Evolutionary conservation across 2,329 filamentous ascomycete species (phyloP), one percentile per base, ranked within the genome.

Genomic region (Pseudonectria foliicola): DNA sequence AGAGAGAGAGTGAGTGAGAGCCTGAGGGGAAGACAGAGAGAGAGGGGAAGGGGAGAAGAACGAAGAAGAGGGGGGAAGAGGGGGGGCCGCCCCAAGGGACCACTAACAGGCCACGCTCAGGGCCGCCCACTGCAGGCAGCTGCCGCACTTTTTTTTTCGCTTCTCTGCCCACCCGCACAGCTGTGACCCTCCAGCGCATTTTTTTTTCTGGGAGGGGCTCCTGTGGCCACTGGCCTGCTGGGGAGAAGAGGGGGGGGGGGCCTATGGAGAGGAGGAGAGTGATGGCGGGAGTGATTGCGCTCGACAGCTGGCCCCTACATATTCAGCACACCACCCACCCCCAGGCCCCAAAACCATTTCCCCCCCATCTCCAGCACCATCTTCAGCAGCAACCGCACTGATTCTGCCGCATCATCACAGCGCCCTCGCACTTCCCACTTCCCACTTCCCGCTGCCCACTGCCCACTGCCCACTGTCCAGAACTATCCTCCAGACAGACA

Each of bases 271-370:
- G n/a, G n/a, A n/a, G n/a, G n/a, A n/a, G n/a, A n/a, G n/a, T n/a
- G n/a, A n/a, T n/a, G n/a, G n/a, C n/a, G 32, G 24, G 32, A 25
- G 50, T 60, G 57, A 60, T 60, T 60, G 55, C 46, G 52, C 53
- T 30, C 47, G 34, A 30, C 42, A 39, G 44, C 44, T 39, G 39
- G 37, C 47, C 53, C 48, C 51, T 60, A 60, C 57, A 57, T 60
- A 60, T 55, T 55, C 44, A 46, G 54, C 48, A 42, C 55, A 56
- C 47, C 57, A 39, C 55, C 57, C 57, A 53, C 57, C 44, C 51
- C 52, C 44, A 40, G 46, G 52, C 53, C 52, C 53, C 44, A 38
- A 48, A 43, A 37, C 52, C 31, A 38, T 45, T 52, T 53, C 35
- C 44, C 50, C 49, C 46, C 45, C 35, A 45, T 45, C 48, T 53